These are phyloP conservation scores for Peltaster fructicola DNA, from an alignment of 2,329 filamentous ascomycete genomes.

Conservation along the genomic window DNA sequence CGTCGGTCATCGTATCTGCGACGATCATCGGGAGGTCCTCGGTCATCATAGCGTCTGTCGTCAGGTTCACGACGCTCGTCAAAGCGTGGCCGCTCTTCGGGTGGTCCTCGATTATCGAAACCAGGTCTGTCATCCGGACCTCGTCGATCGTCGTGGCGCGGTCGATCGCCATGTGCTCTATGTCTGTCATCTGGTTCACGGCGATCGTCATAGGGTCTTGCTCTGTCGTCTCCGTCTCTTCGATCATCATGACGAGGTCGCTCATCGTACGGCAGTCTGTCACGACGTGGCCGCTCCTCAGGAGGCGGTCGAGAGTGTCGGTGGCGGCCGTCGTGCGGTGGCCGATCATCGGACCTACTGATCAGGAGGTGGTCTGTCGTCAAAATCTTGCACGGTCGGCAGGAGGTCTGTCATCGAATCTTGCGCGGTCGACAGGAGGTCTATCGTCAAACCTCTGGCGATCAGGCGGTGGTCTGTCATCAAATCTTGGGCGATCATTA, in stretches of 20 bases:
- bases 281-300: slow-evolving; percentile 1
- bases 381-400: slow-evolving; percentile 1
- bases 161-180: slow-evolving; percentile 2
- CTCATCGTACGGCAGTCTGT: not conserved
- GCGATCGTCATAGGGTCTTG: not conserved
- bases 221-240: not conserved
- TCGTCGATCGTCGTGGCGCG: slow-evolving; percentile 1
- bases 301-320: slow-evolving; percentile 2
- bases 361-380: slow-evolving; percentile 1
- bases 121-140: slow-evolving; percentile 2
- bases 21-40: slow-evolving; percentile 1
- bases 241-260: not conserved
- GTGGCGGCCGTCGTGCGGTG: slow-evolving; percentile 1
- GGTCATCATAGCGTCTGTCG: not conserved
- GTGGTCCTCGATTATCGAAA: slow-evolving; percentile 3
- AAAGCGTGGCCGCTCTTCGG: slow-evolving; percentile 5
- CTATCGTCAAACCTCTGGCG: slow-evolving; percentile 2
- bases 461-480: slow-evolving; percentile 2
- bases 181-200: slow-evolving; percentile 2
- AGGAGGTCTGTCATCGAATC: slow-evolving; percentile 2
- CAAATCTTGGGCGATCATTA: slow-evolving; percentile 2
- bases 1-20: not conserved
- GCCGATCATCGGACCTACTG: not conserved
- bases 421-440: slow-evolving; percentile 1
- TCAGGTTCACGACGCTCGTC: slow-evolving; percentile 4